phyloP scores from a whole-genome alignment of 2,329 filamentous ascomycete species.

The Ophiocordyceps unilateralis region DNA sequence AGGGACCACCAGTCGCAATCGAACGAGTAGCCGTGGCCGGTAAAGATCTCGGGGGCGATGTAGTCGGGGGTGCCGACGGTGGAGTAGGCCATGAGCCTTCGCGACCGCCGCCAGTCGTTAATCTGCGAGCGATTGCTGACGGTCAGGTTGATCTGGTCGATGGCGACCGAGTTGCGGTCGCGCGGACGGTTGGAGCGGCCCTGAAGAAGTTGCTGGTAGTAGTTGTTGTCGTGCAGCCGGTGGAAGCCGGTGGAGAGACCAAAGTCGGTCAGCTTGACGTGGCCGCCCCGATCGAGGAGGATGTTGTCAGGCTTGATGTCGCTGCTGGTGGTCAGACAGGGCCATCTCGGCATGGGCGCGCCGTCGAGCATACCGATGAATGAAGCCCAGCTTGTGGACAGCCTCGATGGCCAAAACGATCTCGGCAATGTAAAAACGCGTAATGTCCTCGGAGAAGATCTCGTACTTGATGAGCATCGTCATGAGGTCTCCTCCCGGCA shows the following conservation, averaged over 20 bases:
- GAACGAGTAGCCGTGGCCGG: conserved; percentile 86
- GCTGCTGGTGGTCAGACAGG: conserved; percentile 26
- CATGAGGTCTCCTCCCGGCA: conserved; percentile 96
- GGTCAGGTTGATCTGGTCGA: conserved; percentile 95
- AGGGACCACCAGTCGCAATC: conserved; percentile 99
- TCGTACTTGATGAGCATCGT: conserved; percentile 99
- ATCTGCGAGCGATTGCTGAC: conserved; percentile 96
- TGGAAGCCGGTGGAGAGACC: conserved; percentile 96
- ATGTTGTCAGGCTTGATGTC: conserved; percentile 99
- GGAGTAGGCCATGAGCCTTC: conserved; percentile 91
- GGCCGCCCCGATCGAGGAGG: conserved; percentile 80
- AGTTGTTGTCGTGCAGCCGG: conserved; percentile 92
- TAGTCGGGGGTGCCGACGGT: conserved; percentile 97
- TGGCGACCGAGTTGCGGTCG: conserved; percentile 83
- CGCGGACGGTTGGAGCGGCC: conserved; percentile 54
- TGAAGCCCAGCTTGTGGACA: conserved; percentile 93
- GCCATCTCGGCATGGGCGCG: too few species aligned
- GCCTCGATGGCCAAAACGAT: conserved; percentile 97
- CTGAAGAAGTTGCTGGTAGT: conserved; percentile 91
- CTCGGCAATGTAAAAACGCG: conserved; percentile 97
- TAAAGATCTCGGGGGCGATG: conserved; percentile 97
- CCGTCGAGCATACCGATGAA: conserved; percentile 59
- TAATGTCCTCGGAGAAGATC: conserved; percentile 98
- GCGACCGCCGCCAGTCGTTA: conserved; percentile 95
- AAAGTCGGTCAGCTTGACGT: conserved; percentile 97